Evolutionary conservation across 2,329 filamentous ascomycete species (phyloP).

Genomic region (Mollisiaceae sp.): DNA sequence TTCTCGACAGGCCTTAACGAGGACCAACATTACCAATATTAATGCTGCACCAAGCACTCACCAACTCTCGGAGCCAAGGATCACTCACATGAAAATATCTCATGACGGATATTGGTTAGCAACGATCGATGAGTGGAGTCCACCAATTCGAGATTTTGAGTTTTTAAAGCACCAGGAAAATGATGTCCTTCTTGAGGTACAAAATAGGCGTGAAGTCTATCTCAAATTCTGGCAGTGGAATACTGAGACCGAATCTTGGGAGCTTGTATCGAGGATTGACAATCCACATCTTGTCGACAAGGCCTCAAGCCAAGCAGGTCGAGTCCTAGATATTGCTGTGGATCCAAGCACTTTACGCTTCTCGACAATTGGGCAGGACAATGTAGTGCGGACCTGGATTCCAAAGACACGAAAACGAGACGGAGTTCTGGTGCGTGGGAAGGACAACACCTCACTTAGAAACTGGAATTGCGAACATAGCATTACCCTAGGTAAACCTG

Average conservation of each 20-base stretch:
- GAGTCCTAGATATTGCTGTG: constrained; percentile 74
- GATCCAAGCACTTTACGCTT: constrained; percentile 75
- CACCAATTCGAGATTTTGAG: constrained; percentile 70
- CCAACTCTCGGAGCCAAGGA: constrained; percentile 76
- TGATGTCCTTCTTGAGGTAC: constrained; percentile 52
- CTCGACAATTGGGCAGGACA: constrained; percentile 84
- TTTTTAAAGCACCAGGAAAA: constrained; percentile 55
- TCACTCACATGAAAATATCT: constrained; percentile 77
- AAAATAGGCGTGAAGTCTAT: constrained; percentile 71
- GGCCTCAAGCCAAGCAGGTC: constrained; percentile 54
- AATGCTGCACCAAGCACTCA: constrained; percentile 76
- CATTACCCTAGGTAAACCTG: constrained; percentile 52
- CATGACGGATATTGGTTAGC: constrained; percentile 87
- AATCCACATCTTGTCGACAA: constrained; percentile 71
- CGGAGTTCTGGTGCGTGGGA: constrained; percentile 67
- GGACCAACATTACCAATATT: constrained; percentile 84
- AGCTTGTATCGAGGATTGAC: constrained; percentile 82
- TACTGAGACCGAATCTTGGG: constrained; percentile 62
- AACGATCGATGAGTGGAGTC: constrained; percentile 90
- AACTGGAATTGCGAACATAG: constrained; percentile 76
- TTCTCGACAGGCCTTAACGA: constrained; percentile 84
- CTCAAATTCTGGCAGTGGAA: constrained; percentile 89
- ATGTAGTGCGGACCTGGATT: constrained; percentile 80
- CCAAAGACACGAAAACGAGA: constrained; percentile 71
- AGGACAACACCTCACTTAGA: constrained; percentile 62